Conservation (phyloP, 257 asterid species). For the Rubia yunnanensis region DNA sequence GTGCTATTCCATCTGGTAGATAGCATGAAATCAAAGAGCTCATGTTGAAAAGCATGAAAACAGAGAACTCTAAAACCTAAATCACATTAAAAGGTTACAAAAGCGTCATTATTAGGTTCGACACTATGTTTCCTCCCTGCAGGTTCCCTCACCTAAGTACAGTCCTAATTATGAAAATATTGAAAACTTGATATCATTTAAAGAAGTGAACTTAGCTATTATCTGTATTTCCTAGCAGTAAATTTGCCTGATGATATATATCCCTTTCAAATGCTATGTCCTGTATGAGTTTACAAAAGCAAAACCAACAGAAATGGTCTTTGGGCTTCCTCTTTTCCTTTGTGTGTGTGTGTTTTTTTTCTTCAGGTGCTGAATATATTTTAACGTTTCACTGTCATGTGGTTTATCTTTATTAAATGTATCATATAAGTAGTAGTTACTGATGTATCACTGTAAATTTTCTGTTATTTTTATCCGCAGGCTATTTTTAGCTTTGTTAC, state of each 20-base stretch:
- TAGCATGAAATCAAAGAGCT: neutral
- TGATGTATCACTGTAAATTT: neutral
- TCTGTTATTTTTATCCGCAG: constrained; percentile 33
- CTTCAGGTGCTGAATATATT: too few species aligned
- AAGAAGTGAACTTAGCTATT: neutral
- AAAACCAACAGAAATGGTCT: neutral
- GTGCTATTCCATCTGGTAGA: neutral
- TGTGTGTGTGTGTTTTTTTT: too few species aligned
- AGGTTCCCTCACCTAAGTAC: too few species aligned
- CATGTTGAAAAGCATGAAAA: neutral
- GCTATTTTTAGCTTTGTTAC: constrained; percentile 93
- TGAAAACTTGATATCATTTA: neutral
- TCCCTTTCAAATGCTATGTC: too few species aligned
- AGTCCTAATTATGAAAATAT: neutral
- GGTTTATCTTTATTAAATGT: neutral
- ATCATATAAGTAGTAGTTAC: neutral
- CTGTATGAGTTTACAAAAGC: neutral
- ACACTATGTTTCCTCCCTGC: too few species aligned
- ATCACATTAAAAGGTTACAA: neutral
- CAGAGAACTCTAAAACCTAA: neutral
- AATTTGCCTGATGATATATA: neutral
- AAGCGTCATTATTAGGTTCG: neutral
- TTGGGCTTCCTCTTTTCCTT: neutral
- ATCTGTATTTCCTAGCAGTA: neutral
- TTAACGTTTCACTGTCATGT: neutral